phyloP scores from a whole-genome alignment of 2,329 filamentous ascomycete species.

The Diaporthe destruens region DNA sequence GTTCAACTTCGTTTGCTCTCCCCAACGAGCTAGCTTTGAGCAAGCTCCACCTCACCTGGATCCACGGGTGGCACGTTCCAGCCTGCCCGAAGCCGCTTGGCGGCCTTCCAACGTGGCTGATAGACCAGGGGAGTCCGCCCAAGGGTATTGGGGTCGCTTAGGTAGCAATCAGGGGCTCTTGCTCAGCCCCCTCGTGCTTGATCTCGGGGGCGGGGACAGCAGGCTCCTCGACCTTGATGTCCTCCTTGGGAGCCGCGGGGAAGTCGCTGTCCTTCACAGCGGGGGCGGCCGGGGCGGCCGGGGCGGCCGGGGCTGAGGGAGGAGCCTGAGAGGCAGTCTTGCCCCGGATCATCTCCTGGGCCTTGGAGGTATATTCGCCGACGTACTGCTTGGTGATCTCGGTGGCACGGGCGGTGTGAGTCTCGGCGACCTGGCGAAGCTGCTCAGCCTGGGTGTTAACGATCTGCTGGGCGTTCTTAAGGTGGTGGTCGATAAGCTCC shows the following conservation, averaged over 20 bases:
- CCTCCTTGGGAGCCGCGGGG: slow-evolving; percentile 58
- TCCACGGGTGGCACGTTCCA: neutral
- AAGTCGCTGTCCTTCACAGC: slow-evolving; percentile 61
- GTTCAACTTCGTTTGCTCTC: neutral
- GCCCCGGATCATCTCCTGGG: slow-evolving; percentile 72
- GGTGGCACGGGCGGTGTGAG: slow-evolving; percentile 74
- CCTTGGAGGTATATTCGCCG: slow-evolving; percentile 76
- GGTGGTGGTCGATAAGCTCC: slow-evolving; percentile 75
- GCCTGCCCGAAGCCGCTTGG: neutral
- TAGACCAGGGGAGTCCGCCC: neutral
- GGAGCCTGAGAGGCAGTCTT: slow-evolving; percentile 56
- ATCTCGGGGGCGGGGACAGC: slow-evolving; percentile 46
- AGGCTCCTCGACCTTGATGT: slow-evolving; percentile 48
- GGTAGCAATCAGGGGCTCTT: slow-evolving; percentile 51
- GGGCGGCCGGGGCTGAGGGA: slow-evolving; percentile 51
- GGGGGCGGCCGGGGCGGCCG: slow-evolving; percentile 44
- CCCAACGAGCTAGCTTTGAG: neutral
- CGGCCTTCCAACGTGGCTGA: slow-evolving; percentile 13
- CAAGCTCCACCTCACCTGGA: neutral
- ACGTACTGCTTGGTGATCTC: slow-evolving; percentile 76
- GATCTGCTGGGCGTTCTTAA: slow-evolving; percentile 69
- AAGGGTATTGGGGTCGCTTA: slow-evolving; percentile 44
- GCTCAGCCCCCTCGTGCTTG: slow-evolving; percentile 48
- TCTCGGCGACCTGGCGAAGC: slow-evolving; percentile 70
- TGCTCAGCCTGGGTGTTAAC: slow-evolving; percentile 74